Evolutionary conservation across 352 stramenopile species (phyloP), one percentile per base, ranked within the genome.

Genomic region (Pythium pyrilobum): DNA sequence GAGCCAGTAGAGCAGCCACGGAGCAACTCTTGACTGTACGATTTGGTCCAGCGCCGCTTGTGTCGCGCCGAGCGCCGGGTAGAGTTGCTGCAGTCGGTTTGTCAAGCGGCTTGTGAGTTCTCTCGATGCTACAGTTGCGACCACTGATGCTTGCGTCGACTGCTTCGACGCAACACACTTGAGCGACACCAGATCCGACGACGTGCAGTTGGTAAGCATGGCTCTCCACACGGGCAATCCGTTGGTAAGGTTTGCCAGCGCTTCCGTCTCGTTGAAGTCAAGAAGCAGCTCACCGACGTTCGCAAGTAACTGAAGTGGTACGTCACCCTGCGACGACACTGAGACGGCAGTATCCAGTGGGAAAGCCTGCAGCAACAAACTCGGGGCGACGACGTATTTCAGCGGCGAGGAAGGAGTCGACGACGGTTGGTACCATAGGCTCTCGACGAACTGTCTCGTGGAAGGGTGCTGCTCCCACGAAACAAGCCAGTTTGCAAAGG

Each of bases 401-500:
- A 59, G 9, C 1, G 59, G 59, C 3, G 56, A 66, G 1, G 46
- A 25, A 1, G 34, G 36, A 3, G 50, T 37, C 1, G 56, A 38
- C 0, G 56, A 23, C 2, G 46, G 12, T 25, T 67, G 67, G 27
- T 49, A 67, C 77, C 75, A 88, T 20, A 81, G 56, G 25, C 69
- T 62, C 50, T 88, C 75, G 8, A 84, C 62, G 37, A 84, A 76
- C 45, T 75, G 58, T 10, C 58, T 56, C 47, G 76, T 63, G 24
- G 46, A 59, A 7, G 77, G 77, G 20, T 86, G 74, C 16, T 60
- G 68, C 10, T 72, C 60, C 69, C 74, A 85, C 6, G 77, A 86
- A 12, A 62, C 29, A 4, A 88, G 12, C 77, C 77, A 88, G 42
- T 85, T 67, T 0, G 56, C 62, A 7, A 77, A 56, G 4, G 69